Conservation (phyloP, 345 rosid species). For the Boechera stricta region DNA sequence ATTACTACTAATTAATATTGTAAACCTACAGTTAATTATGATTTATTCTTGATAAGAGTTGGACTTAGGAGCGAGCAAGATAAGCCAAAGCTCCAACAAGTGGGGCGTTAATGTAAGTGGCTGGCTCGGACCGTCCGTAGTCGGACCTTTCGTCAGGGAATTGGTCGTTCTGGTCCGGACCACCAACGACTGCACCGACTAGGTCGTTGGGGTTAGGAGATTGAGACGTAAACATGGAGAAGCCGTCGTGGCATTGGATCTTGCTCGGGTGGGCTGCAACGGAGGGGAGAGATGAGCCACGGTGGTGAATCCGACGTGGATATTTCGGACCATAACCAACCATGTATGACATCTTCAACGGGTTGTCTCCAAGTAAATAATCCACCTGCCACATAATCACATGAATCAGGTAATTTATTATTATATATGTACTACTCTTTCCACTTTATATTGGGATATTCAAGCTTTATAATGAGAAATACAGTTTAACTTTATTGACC, state of each 20-base stretch:
- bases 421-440: no score
- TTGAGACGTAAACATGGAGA: constrained; percentile 55
- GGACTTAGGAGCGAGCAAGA: constrained; percentile 74
- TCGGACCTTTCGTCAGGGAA: constrained; percentile 79
- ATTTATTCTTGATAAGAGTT: constrained; percentile 47
- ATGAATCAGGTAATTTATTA: neutral
- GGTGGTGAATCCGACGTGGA: constrained; percentile 90
- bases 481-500: no score
- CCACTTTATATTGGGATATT: no score
- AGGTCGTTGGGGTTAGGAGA: constrained; percentile 82
- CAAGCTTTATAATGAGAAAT: no score
- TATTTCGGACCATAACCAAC: constrained; percentile 85
- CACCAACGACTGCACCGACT: constrained; percentile 86
- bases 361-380: constrained; percentile 90
- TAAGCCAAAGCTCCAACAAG: constrained; percentile 86
- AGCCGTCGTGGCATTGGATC: constrained; percentile 82
- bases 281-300: constrained; percentile 90
- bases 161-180: constrained; percentile 74
- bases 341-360: constrained; percentile 87
- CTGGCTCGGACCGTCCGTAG: constrained; percentile 86
- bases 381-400: constrained; percentile 63
- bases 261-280: constrained; percentile 63
- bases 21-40: neutral
- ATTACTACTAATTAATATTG: constrained; percentile 2
- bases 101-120: constrained; percentile 91